Evolutionary conservation across 139 green algal species (phyloP), one percentile per base, ranked within the genome.

Genomic region (Gonium pectorale): DNA sequence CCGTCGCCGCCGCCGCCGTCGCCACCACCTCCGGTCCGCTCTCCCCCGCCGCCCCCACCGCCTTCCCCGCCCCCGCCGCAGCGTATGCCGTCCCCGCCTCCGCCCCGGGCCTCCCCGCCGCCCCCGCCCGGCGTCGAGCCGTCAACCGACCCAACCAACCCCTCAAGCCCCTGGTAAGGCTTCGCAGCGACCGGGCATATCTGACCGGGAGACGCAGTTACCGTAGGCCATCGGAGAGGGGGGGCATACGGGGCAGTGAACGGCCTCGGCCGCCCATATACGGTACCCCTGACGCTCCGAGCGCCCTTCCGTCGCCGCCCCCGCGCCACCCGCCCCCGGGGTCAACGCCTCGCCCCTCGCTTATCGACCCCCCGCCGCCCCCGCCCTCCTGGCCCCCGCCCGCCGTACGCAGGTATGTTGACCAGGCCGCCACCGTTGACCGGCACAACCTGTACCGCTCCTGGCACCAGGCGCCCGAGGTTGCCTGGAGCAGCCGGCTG

Each of bases 401-500:
- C n/a, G n/a, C n/a, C n/a, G 5, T 24, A 29, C 5, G 26, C 75
- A 82, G 75, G 75, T 75, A 75, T 33, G 33, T 84, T 6, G 60
- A 84, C 31, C 3, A 11, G 0, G 6, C 29, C 13, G 21, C 21
- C 26, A 63, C 63, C 0, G 46, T 84, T 1, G 44, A 44, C 7
- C 78, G 44, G 2, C 62, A 75, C 43, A 84, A 84, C 60, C 17
- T 67, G 43, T 84, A 84, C 63, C 78, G 78, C 44, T 3, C 26
- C 21, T 52, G 31, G 33, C 78, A 84, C 78, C 44, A 75, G 44
- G 78, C 44, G 46, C 78, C 44, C 9, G 7, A 22, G 9, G 62
- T 84, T 31, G 24, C 62, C 2, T 84, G 78, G 78, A 84, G 78
- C 60, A 24, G 19, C 0, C 44, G 62, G 44, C 60, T 84, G 41